A percentile compares a stretch with the other conserved stretches of the same genome.
Evolutionary conservation across 352 stramenopile species (phyloP).

Genomic region (Phytophthora nicotianae): DNA sequence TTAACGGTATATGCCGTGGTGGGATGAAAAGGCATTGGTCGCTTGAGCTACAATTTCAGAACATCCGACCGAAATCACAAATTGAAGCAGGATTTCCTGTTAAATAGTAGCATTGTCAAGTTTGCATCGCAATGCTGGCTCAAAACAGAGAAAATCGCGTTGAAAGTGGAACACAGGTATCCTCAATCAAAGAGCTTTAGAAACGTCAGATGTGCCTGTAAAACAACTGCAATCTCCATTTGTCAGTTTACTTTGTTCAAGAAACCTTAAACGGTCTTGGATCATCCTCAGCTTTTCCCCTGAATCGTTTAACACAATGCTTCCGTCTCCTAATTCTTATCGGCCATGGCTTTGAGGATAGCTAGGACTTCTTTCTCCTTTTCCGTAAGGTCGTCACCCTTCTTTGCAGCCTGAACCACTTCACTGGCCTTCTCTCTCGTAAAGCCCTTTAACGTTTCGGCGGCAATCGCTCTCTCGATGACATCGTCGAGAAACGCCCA

Average conservation of each 20-base stretch:
- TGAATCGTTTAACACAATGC: background rate
- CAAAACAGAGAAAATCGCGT: no score
- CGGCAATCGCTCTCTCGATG: background rate
- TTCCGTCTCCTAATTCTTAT: background rate
- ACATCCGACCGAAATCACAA: no score
- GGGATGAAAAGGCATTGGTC: no score
- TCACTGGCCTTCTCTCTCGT: background rate
- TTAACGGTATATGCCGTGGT: no score
- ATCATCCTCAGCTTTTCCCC: constrained; percentile 1
- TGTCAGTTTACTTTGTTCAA: constrained; percentile 3
- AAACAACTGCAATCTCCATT: constrained; percentile 6
- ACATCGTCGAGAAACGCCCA: background rate
- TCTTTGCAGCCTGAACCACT: background rate
- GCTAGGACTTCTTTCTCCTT: background rate
- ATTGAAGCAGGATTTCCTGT: no score
- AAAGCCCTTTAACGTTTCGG: background rate
- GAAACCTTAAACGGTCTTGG: background rate
- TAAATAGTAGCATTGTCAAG: no score
- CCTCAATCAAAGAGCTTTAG: no score
- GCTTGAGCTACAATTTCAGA: no score
- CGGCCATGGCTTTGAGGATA: background rate
- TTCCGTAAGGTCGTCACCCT: background rate
- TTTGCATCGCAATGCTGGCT: no score
- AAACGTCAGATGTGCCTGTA: no score
- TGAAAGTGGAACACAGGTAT: no score